Evolutionary conservation across 176 grass and related monocot species (phyloP).

Genomic region (Musa itinerans): DNA sequence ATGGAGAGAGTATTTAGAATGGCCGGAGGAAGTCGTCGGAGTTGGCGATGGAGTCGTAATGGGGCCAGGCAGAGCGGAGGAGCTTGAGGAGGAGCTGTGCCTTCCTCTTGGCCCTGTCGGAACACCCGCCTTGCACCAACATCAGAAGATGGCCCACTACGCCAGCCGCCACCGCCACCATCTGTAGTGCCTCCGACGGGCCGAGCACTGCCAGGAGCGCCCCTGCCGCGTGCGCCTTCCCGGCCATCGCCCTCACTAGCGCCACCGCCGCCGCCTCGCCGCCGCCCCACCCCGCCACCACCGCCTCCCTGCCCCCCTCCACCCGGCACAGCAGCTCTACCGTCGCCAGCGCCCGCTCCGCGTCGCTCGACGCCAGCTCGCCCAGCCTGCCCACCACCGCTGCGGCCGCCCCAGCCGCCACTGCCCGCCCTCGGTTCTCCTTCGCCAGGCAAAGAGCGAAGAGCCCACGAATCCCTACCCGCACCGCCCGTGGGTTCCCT

Average conservation of each 20-base stretch:
- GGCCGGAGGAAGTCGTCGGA: conserved; percentile 67
- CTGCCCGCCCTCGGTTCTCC: conserved; percentile 61
- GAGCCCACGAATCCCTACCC: conserved; percentile 57
- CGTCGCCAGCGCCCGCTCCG: conserved; percentile 59
- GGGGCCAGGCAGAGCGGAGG: conserved; percentile 60
- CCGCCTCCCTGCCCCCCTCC: conserved; percentile 62
- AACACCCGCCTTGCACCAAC: conserved; percentile 89
- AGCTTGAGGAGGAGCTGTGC: conserved; percentile 87
- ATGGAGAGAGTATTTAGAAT: conserved; percentile 18
- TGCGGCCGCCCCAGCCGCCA: conserved; percentile 42
- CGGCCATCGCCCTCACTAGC: conserved; percentile 46
- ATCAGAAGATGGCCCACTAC: conserved; percentile 66
- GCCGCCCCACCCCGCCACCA: conserved; percentile 41
- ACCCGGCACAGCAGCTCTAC: conserved; percentile 74
- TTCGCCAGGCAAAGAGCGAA: conserved; percentile 79
- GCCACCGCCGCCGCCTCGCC: conserved; percentile 17
- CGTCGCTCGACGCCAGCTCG: conserved; percentile 23
- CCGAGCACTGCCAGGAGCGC: conserved; percentile 69
- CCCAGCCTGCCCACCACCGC: conserved; percentile 32
- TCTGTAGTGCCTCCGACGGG: conserved; percentile 56
- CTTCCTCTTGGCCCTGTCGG: conserved; percentile 86
- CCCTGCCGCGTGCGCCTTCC: conserved; percentile 79
- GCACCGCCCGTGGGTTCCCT: conserved; percentile 52
- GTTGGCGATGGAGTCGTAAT: conserved; percentile 54
- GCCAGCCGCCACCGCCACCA: conserved; percentile 65